phyloP scores from a whole-genome alignment of 2,329 filamentous ascomycete genomes.

The Aureobasidium sp. region DNA sequence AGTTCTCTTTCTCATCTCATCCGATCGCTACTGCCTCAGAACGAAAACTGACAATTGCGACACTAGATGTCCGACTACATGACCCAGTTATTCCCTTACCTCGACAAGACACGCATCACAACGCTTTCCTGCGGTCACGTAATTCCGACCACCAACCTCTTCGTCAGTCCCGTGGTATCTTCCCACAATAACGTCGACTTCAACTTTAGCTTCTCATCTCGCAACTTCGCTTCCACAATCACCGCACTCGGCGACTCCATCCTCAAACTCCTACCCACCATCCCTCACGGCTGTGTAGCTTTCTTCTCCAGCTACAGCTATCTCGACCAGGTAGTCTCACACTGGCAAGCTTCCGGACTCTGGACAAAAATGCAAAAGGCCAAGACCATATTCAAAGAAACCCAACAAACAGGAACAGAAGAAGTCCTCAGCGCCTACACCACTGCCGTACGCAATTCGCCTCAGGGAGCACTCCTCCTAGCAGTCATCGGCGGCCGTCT shows the following conservation, averaged over 20 bases:
- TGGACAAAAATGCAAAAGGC: conserved; percentile 51
- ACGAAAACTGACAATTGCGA: too few relatives aligned
- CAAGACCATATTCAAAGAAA: conserved; percentile 44
- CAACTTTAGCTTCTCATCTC: conserved; percentile 79
- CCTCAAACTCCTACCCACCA: conserved; percentile 58
- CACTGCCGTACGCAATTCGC: conserved; percentile 49
- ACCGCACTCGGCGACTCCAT: conserved; percentile 65
- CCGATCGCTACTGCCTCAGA: too few relatives aligned
- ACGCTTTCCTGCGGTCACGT: conserved; percentile 93
- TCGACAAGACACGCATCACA: conserved; percentile 54
- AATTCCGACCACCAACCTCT: conserved; percentile 72
- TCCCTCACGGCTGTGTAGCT: conserved; percentile 83
- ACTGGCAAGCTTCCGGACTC: conserved; percentile 35
- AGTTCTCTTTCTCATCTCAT: not conserved
- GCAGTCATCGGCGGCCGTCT: conserved; percentile 91
- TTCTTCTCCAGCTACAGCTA: conserved; percentile 97
- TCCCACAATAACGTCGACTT: conserved; percentile 48
- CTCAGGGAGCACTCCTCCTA: conserved; percentile 68
- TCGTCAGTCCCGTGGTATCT: conserved; percentile 61
- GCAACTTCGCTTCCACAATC: conserved; percentile 58
- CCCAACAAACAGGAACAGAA: conserved; percentile 46
- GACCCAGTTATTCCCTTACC: conserved; percentile 72
- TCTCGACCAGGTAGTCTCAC: conserved; percentile 57
- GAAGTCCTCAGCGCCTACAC: conserved; percentile 67
- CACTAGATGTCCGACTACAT: conserved; percentile 72